Percentiles rank a stretch among this genome's conserved stretches.
Conservation (phyloP, 768 basidiomycete genomes). For the Tulasnella sp. region DNA sequence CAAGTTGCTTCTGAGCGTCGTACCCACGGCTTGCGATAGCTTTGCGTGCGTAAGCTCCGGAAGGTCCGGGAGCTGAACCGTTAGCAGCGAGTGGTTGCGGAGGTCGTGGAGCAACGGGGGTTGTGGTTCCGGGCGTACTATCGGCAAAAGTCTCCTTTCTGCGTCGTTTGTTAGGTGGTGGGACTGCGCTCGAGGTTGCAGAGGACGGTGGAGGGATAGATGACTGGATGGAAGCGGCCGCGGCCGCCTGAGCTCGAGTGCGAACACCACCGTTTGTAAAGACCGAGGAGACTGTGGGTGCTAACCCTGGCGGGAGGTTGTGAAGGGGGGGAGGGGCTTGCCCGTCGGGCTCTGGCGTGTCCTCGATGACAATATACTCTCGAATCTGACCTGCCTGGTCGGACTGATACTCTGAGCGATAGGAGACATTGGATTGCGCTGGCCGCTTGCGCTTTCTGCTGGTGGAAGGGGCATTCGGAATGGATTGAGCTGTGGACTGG, state of each 20-base stretch:
- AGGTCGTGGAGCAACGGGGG: conserved; percentile 60
- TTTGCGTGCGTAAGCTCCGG: conserved; percentile 30
- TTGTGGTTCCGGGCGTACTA: conserved; percentile 50
- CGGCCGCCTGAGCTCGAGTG: conserved; percentile 80
- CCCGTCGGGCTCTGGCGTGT: conserved; percentile 70
- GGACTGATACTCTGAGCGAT: conserved; percentile 56
- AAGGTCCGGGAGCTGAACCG: conserved; percentile 32
- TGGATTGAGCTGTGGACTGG: conserved; percentile 25
- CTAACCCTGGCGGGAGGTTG: conserved; percentile 42
- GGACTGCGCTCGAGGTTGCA: conserved; percentile 45
- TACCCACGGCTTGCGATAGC: conserved; percentile 30
- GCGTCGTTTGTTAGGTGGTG: conserved; percentile 77
- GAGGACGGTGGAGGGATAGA: conserved; percentile 54
- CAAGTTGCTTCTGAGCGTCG: conserved; percentile 21
- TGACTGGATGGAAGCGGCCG: conserved; percentile 62
- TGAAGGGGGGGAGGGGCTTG: conserved; percentile 53
- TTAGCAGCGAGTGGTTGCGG: conserved; percentile 49
- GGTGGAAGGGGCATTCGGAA: conserved; percentile 6
- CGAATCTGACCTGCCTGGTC: conserved; percentile 71
- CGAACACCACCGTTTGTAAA: conserved; percentile 38
- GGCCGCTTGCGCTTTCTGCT: conserved; percentile 30
- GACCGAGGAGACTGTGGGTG: conserved; percentile 29
- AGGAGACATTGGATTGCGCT: conserved; percentile 27
- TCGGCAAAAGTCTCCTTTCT: conserved; percentile 75
- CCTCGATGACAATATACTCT: conserved; percentile 90